A percentile compares a stretch with the other conserved stretches of the same genome.
Evolutionary conservation across 495 filamentous ascomycete genomes (phyloP).

Genomic region (Trichoderma orchidacearum): DNA sequence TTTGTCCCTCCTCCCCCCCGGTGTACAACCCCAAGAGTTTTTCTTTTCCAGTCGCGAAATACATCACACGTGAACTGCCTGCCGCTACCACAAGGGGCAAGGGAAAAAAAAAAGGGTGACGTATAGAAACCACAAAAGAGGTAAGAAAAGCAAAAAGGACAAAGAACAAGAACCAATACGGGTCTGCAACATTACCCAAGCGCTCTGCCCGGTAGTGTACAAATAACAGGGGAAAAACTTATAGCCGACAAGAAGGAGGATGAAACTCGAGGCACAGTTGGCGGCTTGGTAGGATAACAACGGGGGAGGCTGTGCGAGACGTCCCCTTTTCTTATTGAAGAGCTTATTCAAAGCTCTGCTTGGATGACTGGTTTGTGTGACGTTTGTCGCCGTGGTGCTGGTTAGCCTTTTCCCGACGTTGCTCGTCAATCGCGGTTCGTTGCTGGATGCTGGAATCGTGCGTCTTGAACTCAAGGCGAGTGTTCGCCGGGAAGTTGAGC

Average conservation of each 20-base stretch:
- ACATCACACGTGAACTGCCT: neutral
- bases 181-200: conserved; percentile 1
- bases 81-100: neutral
- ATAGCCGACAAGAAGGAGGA: neutral
- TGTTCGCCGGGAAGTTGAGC: conserved; percentile 72
- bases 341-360: neutral
- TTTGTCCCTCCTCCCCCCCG: neutral
- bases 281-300: neutral
- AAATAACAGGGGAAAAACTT: neutral
- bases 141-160: neutral
- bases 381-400: conserved; percentile 28
- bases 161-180: neutral
- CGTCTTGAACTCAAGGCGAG: conserved; percentile 85
- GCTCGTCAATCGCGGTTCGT: conserved; percentile 67
- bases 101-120: neutral
- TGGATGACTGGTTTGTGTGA: conserved; percentile 11
- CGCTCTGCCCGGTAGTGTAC: conserved; percentile 2
- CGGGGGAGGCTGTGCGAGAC: neutral
- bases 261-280: neutral
- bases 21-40: neutral
- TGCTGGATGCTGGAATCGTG: conserved; percentile 76
- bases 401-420: conserved; percentile 59
- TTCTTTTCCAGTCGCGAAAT: neutral
- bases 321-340: neutral
- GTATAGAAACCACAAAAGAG: neutral